Percentiles rank a stretch among this genome's conserved stretches.
phyloP scores from a whole-genome alignment of 371 early-diverging fungal genomes.

The Encephalitozoon cuniculi region DNA sequence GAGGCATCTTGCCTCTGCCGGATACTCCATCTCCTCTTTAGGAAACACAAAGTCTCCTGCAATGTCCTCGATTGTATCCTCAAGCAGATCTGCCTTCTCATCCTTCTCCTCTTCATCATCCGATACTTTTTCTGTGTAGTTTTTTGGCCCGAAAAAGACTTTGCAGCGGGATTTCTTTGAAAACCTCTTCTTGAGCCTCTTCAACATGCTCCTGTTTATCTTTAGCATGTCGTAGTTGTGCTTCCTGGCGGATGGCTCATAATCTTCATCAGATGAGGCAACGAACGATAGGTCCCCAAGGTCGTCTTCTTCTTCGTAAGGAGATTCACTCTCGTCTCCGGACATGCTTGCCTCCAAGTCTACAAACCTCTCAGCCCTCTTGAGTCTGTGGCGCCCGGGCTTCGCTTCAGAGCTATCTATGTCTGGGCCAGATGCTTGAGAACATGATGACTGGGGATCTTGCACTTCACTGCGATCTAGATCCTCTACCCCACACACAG shows the following conservation, averaged over 20 bases:
- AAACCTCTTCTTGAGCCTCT: background rate
- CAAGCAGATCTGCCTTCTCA: background rate
- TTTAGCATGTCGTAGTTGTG: background rate
- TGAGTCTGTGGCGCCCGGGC: background rate
- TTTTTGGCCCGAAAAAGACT: background rate
- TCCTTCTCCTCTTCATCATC: background rate
- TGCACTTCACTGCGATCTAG: background rate
- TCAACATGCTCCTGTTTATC: background rate
- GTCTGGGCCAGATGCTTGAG: background rate
- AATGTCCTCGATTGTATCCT: background rate
- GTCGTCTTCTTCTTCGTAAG: background rate
- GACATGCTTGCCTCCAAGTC: slow-evolving; percentile 5
- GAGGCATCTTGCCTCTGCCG: background rate
- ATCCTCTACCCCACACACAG: background rate
- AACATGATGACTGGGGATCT: background rate
- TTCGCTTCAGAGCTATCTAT: background rate
- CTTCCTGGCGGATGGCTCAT: background rate
- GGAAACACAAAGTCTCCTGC: background rate
- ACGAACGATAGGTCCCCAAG: background rate
- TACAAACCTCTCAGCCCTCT: background rate
- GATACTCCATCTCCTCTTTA: background rate
- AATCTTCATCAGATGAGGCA: background rate
- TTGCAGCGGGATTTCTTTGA: background rate
- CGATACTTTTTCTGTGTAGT: background rate
- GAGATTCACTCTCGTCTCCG: background rate